phyloP scores from a whole-genome alignment of 768 basidiomycete genomes.

The Mrakia blollopis region DNA sequence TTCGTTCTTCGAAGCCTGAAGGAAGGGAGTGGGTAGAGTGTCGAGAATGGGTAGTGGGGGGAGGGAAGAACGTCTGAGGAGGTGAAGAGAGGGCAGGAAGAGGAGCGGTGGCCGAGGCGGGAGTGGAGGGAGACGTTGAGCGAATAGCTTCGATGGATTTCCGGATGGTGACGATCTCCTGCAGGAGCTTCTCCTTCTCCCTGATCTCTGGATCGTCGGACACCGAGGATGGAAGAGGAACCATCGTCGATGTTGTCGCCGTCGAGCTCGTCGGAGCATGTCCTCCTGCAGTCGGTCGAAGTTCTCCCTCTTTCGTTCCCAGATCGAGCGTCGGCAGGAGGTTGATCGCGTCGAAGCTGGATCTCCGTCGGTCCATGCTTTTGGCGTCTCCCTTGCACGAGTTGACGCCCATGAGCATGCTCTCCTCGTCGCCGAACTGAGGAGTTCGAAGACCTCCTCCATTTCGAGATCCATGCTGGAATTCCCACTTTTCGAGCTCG shows the following conservation, averaged over 20 bases:
- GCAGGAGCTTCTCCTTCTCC: slow-evolving; percentile 41
- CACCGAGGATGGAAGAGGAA: not conserved
- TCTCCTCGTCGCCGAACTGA: slow-evolving; percentile 11
- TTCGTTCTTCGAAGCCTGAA: slow-evolving; percentile 52
- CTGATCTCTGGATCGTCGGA: slow-evolving; percentile 17
- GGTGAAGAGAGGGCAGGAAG: not conserved
- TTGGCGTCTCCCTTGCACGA: slow-evolving; percentile 14
- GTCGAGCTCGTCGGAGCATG: not conserved
- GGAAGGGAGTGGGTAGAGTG: slow-evolving; percentile 34
- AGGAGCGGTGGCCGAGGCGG: slow-evolving; percentile 35
- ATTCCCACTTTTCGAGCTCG: slow-evolving; percentile 83
- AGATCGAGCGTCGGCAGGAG: slow-evolving; percentile 3
- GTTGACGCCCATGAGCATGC: not conserved
- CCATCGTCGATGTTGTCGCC: not conserved
- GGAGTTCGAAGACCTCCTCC: not conserved
- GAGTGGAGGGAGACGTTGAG: slow-evolving; percentile 48
- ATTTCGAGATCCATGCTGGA: slow-evolving; percentile 59
- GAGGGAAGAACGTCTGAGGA: slow-evolving; percentile 29
- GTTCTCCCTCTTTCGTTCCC: not conserved
- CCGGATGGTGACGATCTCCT: slow-evolving; percentile 52
- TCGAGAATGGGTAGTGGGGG: not conserved
- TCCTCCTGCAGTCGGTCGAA: not conserved
- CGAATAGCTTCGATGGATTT: slow-evolving; percentile 54
- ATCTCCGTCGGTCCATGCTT: not conserved
- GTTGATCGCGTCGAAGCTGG: slow-evolving; percentile 18